Evolutionary conservation across 73 alveolate species (phyloP), one percentile per base, ranked within the genome.

Genomic region (Paramecium biaurelia): DNA sequence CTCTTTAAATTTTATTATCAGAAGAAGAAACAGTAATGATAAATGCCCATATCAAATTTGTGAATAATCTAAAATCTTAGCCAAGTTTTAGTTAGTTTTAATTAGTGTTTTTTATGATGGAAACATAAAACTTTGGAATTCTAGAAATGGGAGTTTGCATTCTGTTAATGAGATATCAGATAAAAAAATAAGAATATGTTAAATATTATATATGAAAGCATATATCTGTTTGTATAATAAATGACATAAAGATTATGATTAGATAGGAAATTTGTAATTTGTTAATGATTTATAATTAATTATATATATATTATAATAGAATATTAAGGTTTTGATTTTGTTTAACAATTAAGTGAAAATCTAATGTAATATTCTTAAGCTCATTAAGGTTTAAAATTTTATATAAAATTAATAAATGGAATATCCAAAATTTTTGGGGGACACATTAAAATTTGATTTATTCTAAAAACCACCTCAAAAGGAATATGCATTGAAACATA

Each of bases 21-120:
- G 99, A 92, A 98, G 95, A 94, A 96, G 97, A 56, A 94, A 92
- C 97, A 42, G 92, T 93, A 67, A 92, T 94, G 41, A 90, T 98
- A 37, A 99, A 99, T 7, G 99, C 99, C 20, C 99, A 98, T 94
- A 90, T 95, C 28, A 97, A 97, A 86, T 94, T 93, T 38, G 95
- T 98, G 59, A 85, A 97, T 24, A 98, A 96, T 92, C 88, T 97
- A 74, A 92, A 94, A 72, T 96, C 96, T 86, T 95, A 94, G 23
- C 84, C 84, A 11, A 63, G 11, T 63, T 93, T 84, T 15, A 89
- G 96, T 43, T 67, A 74, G 18, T 74, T 70, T 89, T 97, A 93
- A 68, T 92, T 18, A 92, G 97, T 21, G 43, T 95, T 58, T 85
- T 96, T 21, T 95, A 96, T 93, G 99, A 96, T 86, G 95, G 97